Percentiles rank a stretch among this genome's conserved stretches.
Conservation (phyloP, 345 rosid genomes). For the Durio zibethinus region DNA sequence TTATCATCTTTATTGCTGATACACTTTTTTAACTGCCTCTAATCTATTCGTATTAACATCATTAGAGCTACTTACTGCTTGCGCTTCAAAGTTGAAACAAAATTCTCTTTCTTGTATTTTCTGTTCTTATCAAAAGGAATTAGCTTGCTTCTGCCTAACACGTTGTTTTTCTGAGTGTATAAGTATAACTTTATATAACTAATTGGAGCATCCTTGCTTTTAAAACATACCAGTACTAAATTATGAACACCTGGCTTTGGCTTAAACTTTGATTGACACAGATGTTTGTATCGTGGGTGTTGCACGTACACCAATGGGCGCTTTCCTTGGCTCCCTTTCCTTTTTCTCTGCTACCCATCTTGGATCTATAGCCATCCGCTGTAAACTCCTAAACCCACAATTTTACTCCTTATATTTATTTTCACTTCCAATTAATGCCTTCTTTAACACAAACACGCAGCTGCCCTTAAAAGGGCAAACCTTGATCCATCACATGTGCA, state of each 20-base stretch:
- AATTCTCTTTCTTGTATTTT: background rate
- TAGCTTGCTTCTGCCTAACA: background rate
- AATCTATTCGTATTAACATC: background rate
- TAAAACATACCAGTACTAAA: background rate
- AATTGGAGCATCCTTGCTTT: background rate
- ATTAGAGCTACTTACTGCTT: background rate
- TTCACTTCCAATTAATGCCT: background rate
- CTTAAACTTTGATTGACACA: constrained; percentile 20
- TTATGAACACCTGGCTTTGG: background rate
- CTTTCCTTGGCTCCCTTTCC: constrained; percentile 80
- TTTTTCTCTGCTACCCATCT: constrained; percentile 76
- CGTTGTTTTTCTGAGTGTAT: background rate
- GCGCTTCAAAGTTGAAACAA: background rate
- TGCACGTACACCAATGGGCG: constrained; percentile 89
- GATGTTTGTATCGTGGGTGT: constrained; percentile 97
- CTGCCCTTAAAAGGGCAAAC: constrained; percentile 79
- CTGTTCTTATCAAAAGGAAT: background rate
- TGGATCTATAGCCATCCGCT: constrained; percentile 72
- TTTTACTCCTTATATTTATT: background rate
- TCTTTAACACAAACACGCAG: constrained; percentile 27
- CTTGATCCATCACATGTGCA: constrained; percentile 83
- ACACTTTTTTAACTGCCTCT: too few species aligned
- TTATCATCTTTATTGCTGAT: background rate
- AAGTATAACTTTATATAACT: background rate
- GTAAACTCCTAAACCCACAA: constrained; percentile 28